These are phyloP conservation scores for Cladosporium sp. DNA, from an alignment of 2,329 filamentous ascomycete genomes.

Conservation along the genomic window DNA sequence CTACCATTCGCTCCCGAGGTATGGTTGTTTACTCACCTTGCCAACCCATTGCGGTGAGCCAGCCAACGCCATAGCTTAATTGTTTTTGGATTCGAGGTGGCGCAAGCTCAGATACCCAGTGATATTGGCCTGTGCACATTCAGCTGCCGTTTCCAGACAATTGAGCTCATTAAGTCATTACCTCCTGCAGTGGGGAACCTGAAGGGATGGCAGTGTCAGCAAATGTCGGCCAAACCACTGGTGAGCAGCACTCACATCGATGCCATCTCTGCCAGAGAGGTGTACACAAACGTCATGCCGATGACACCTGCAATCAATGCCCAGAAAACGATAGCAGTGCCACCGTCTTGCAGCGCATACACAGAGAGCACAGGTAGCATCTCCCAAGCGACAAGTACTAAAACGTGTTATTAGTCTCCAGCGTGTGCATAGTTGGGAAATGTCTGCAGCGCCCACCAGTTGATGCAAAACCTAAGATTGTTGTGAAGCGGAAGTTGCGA, in stretches of 20 bases:
- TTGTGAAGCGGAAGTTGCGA: constrained; percentile 8
- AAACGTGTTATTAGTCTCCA: not conserved
- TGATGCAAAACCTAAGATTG: constrained; percentile 5
- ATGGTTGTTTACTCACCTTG: not conserved
- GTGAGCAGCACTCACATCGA: constrained; percentile 15
- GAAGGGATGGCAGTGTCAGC: not conserved
- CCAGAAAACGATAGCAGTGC: constrained; percentile 21
- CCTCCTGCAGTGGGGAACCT: constrained; percentile 7
- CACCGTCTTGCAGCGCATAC: constrained; percentile 17
- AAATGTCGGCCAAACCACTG: no score
- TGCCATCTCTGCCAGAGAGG: constrained; percentile 19
- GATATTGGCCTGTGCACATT: constrained; percentile 28
- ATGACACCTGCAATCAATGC: constrained; percentile 15
- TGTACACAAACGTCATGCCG: constrained; percentile 18
- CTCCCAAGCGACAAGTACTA: constrained; percentile 9
- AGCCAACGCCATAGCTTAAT: constrained; percentile 43
- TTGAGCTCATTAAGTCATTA: no score
- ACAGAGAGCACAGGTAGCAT: not conserved
- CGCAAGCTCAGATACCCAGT: constrained; percentile 42
- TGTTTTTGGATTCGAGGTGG: constrained; percentile 37
- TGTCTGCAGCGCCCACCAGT: not conserved
- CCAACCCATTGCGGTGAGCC: constrained; percentile 38
- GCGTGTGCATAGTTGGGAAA: not conserved
- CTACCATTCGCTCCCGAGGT: no score
- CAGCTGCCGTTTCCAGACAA: not conserved